A percentile compares a stretch with the other conserved stretches of the same genome.
phyloP scores from a whole-genome alignment of 2,329 filamentous ascomycete genomes.

The Sordariomycetes sp. region DNA sequence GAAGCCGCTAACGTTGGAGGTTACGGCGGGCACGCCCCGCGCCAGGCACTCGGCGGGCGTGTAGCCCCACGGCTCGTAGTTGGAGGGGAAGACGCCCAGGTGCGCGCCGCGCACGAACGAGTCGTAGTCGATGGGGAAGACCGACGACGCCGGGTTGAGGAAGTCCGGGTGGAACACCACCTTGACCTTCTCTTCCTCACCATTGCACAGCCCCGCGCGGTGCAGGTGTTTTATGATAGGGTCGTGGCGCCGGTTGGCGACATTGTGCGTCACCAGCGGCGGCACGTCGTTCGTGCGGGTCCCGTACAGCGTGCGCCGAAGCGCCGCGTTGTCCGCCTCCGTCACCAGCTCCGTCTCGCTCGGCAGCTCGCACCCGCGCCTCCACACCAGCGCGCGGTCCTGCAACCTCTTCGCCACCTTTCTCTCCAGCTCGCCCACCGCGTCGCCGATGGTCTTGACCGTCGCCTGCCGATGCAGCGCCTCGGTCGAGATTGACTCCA shows the following conservation, averaged over 20 bases:
- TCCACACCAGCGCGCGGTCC: slow-evolving; percentile 89
- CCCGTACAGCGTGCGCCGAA: slow-evolving; percentile 84
- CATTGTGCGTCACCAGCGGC: slow-evolving; percentile 97
- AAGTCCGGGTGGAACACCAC: slow-evolving; percentile 98
- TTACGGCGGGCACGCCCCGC: slow-evolving; percentile 98
- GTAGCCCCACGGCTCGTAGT: slow-evolving; percentile 99
- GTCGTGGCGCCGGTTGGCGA: slow-evolving; percentile 88
- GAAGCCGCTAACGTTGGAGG: slow-evolving; percentile 94
- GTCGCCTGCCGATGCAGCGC: slow-evolving; percentile 94
- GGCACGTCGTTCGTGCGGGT: slow-evolving; percentile 90
- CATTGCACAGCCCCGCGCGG: slow-evolving; percentile 93
- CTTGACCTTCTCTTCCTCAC: slow-evolving; percentile 90
- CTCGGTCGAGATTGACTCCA: slow-evolving; percentile 87
- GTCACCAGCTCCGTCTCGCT: slow-evolving; percentile 96
- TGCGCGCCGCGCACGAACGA: slow-evolving; percentile 97
- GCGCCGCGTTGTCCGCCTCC: slow-evolving; percentile 80
- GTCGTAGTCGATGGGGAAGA: slow-evolving; percentile 92
- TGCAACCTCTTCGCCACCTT: slow-evolving; percentile 90
- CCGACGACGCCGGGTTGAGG: slow-evolving; percentile 88
- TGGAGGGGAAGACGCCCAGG: slow-evolving; percentile 89
- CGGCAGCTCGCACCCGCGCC: slow-evolving; percentile 83
- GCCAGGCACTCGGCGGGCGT: slow-evolving; percentile 97
- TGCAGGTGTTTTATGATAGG: slow-evolving; percentile 94
- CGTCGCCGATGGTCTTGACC: slow-evolving; percentile 91
- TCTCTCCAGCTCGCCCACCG: slow-evolving; percentile 82